These are phyloP conservation scores for Linum trigynum DNA, from an alignment of 345 rosid species.

Conservation along the genomic window DNA sequence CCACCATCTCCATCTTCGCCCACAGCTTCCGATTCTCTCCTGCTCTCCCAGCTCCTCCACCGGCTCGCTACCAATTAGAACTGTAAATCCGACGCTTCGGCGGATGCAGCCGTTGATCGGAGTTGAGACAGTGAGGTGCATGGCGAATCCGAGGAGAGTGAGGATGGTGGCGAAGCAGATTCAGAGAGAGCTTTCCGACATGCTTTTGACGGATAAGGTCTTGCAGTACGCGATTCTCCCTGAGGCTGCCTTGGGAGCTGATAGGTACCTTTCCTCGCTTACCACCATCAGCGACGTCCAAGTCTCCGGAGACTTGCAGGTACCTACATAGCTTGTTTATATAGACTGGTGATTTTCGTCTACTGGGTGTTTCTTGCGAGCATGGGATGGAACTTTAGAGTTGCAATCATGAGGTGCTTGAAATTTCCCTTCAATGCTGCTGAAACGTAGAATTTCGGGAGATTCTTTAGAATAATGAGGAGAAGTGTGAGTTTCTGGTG, in stretches of 20 bases:
- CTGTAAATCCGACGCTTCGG: constrained; percentile 22
- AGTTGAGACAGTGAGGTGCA: constrained; percentile 40
- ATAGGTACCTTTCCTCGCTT: constrained; percentile 70
- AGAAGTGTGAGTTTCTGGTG: not conserved
- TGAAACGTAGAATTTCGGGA: not conserved
- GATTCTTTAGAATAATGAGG: not conserved
- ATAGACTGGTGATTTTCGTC: too few relatives aligned
- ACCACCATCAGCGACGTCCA: constrained; percentile 83
- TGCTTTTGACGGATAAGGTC: constrained; percentile 78
- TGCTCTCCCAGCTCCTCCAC: constrained; percentile 3
- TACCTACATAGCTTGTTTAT: constrained; percentile 6
- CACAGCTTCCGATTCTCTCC: constrained; percentile 15
- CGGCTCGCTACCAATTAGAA: constrained; percentile 13
- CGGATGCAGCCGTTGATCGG: constrained; percentile 17
- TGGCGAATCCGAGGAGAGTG: constrained; percentile 89
- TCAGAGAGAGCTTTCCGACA: constrained; percentile 78
- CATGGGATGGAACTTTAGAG: not conserved
- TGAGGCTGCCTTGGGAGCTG: constrained; percentile 82
- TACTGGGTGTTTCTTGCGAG: not conserved
- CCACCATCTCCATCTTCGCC: constrained; percentile 10
- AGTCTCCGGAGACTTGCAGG: constrained; percentile 79
- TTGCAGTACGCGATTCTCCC: constrained; percentile 77
- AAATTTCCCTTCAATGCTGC: not conserved
- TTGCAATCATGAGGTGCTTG: not conserved
- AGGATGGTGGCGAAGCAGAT: constrained; percentile 88